phyloP scores from a whole-genome alignment of 2,329 filamentous ascomycete species.

The Fusarium goolgardi region DNA sequence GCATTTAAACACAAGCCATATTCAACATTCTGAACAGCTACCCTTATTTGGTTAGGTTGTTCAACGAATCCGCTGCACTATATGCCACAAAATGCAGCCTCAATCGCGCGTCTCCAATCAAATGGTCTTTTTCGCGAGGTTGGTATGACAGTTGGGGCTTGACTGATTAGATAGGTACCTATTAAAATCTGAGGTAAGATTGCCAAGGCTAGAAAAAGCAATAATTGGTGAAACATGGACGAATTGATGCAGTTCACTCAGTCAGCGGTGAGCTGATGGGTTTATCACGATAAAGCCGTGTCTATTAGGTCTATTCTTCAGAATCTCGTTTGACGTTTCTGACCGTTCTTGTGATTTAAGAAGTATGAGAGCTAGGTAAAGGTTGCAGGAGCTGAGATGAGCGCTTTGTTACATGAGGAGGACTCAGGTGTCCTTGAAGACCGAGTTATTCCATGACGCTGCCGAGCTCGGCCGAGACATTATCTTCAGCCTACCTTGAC shows the following conservation, averaged over 20 bases:
- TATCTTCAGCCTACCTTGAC: rapidly evolving
- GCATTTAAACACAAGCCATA: not conserved
- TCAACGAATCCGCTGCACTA: not conserved
- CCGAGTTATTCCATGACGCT: not conserved
- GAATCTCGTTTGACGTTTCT: not conserved
- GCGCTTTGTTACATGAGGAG: not conserved
- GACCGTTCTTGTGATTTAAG: not conserved
- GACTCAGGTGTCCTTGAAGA: rapidly evolving
- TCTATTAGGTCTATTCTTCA: not conserved
- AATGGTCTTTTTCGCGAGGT: not conserved
- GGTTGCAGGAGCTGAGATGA: not conserved
- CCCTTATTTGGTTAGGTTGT: constrained; percentile 13
- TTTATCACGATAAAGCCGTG: not conserved
- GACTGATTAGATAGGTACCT: not conserved
- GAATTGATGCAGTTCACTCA: no score
- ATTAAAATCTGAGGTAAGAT: constrained; percentile 29
- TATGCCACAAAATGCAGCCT: constrained; percentile 6
- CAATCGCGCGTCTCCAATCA: constrained; percentile 10
- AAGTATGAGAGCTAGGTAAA: not conserved
- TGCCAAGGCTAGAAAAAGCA: constrained; percentile 1
- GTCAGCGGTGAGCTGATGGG: not conserved
- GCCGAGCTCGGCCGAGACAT: rapidly evolving
- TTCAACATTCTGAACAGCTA: constrained; percentile 11
- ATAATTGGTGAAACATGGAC: not conserved
- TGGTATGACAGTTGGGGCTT: constrained; percentile 20